Evolutionary conservation across 2,329 filamentous ascomycete genomes (phyloP), one percentile per base, ranked within the genome.

Genomic region (Colletotrichum tropicicola): DNA sequence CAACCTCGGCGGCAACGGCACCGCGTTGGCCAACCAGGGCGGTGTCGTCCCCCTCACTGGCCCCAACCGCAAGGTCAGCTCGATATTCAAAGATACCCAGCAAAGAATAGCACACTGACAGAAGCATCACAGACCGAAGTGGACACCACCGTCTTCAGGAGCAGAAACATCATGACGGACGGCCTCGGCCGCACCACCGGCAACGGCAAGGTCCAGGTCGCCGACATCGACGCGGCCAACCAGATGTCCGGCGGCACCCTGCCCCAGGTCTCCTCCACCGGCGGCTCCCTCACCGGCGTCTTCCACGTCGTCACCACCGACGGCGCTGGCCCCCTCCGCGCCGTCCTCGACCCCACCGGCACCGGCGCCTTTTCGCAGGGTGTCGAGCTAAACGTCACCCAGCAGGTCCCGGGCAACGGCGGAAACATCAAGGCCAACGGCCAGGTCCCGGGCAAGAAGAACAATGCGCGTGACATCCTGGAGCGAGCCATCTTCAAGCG

Each of bases 141-240:
- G 32, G 81, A 83, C 70, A 82, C 81, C 28, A 83, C 80, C 37
- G 75, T 83, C 67, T 83, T 83, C 74, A 61, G 66, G 19, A 70
- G 67, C 17, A 76, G 69, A 68, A 71, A 75, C 39, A 73, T 77
- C 63, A 68, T 71, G 54, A 73, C 73, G 43, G 71, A 81, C 67
- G 77, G 78, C 21, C 75, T 81, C 30, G 80, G 80, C 66, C 70
- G 66, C 30, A 82, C 79, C 53, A 74, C 69, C 0, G 74, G 71
- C 28, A 60, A 68, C 21, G 80, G 79, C 67, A 66, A 75, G 62
- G 80, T 81, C 73, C 75, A 69, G 28, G 59, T 77, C 19, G 64
- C 60, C 35, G 73, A 73, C 66, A 65, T 82, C 28, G 61, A 66
- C 6, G 57, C 68, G 21, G 75, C 75, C 62, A 77, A 79, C 73